Evolutionary conservation across 495 filamentous ascomycete species (phyloP), one percentile per base, ranked within the genome.

Genomic region (Podospora pseudopauciseta): DNA sequence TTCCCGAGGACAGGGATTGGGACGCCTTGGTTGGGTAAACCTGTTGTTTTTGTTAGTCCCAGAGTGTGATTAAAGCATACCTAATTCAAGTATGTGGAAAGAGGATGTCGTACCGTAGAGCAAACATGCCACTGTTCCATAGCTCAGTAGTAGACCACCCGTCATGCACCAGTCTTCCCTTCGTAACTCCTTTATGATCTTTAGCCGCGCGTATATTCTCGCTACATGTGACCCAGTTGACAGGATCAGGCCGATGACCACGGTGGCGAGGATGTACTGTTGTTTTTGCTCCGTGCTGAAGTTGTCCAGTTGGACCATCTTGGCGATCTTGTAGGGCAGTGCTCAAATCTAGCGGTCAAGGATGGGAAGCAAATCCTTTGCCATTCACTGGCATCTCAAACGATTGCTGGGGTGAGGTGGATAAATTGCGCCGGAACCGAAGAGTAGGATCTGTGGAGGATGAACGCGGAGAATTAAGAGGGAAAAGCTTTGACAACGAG

Each of bases 141-240:
- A 69, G 28, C 70, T 72, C 18, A 68, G 54, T 0, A 65, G 0
- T 4, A 71, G n/a, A 2, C 66, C 69, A 1, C 15, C 28, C 11
- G 49, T 2, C 69, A 71, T 71, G 0, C 59, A 19, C 66, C 66
- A 71, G 44, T 71, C 69, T 30, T 71, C 69, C 2, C 2, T 16
- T 0, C 62, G 65, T 18, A 63, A 53, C 19, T 15, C 53, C 0
- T 60, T 67, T 54, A 70, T 32, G 54, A 63, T 64, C 13, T 57
- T 4, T 7, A 64, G 15, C 18, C 68, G 34, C 0, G 65, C 65
- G 60, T 60, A 70, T n/a, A 70, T 30, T 16, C 68, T 44, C 0
- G 32, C 44, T 5, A 61, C 59, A 5, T 62, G 15, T 9, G 68
- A 67, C 2, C 64, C 11, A 15, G 44, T 70, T 15, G 68, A 70